Percentiles rank a stretch among this genome's conserved stretches.
phyloP scores from a whole-genome alignment of 805 yeast genomes.

The Millerozyma acaciae region DNA sequence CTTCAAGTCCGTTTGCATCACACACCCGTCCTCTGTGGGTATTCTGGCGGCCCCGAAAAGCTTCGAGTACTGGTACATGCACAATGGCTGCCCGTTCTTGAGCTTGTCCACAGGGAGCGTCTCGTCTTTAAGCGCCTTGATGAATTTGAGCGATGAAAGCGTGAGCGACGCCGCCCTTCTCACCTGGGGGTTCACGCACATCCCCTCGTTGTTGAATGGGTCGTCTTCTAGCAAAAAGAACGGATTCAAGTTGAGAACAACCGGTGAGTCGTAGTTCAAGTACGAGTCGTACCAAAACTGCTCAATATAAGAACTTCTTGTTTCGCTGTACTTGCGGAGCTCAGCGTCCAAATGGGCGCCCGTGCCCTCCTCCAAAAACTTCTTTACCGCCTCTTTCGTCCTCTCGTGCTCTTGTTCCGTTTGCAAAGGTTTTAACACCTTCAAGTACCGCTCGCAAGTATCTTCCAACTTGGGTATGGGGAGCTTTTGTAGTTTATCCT shows the following conservation, averaged over 20 bases:
- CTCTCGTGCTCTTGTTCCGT: slow-evolving; percentile 63
- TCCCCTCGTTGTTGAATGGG: slow-evolving; percentile 64
- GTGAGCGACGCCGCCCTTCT: slow-evolving; percentile 79
- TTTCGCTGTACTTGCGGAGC: slow-evolving; percentile 56
- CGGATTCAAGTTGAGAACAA: slow-evolving; percentile 88
- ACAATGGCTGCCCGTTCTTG: slow-evolving; percentile 59
- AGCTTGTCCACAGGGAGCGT: slow-evolving; percentile 70
- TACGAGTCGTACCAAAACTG: slow-evolving; percentile 95
- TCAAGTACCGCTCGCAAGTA: slow-evolving; percentile 64
- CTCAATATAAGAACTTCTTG: slow-evolving; percentile 78
- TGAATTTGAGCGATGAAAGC: slow-evolving; percentile 71
- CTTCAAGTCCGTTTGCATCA: slow-evolving; percentile 73
- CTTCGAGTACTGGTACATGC: slow-evolving; percentile 89
- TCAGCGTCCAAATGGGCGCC: slow-evolving; percentile 61
- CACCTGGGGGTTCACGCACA: slow-evolving; percentile 51
- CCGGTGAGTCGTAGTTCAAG: slow-evolving; percentile 81
- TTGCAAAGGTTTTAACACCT: slow-evolving; percentile 74
- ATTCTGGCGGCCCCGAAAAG: slow-evolving; percentile 85
- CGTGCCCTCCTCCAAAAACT: slow-evolving; percentile 47
- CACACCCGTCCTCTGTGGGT: slow-evolving; percentile 76
- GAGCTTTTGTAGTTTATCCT: slow-evolving; percentile 54
- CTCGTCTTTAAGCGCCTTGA: slow-evolving; percentile 71
- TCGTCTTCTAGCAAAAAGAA: slow-evolving; percentile 88
- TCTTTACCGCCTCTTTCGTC: slow-evolving; percentile 55
- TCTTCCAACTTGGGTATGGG: slow-evolving; percentile 77